Evolutionary conservation across 2,329 filamentous ascomycete genomes (phyloP), one percentile per base, ranked within the genome.

Genomic region (Decorospora gaudefroyi): DNA sequence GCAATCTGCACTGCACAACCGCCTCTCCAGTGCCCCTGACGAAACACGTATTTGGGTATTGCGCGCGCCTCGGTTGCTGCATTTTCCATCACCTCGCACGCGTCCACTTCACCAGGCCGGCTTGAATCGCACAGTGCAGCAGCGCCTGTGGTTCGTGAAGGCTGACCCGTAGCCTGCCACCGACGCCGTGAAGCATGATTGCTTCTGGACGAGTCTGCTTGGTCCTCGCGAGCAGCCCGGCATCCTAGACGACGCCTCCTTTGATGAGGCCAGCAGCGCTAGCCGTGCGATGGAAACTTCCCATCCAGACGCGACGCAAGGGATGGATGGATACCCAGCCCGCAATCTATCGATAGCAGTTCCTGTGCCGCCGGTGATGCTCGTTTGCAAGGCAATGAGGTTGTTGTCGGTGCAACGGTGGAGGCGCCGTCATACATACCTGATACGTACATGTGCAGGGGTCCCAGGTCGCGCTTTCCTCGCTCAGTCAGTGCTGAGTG

Each of bases 1-100:
- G 66, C 65, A 69, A 57, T 63, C 61, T 67, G 64, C 64, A 69
- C 65, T 59, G 60, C 65, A 68, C 56, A 51, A 59, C 59, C 63
- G 57, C 58, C 57, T 56, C 55, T 51, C 51, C 53, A 59, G 45
- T 60, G 57, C 53, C 62, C 64, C 65, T 61, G 59, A 64, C 65
- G 59, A 69, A 67, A 69, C 65, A 65, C 65, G 61, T 59, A 62
- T 65, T 52, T 44, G 50, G 44, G 42, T 49, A 55, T 53, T 38
- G 54, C 50, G 47, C 46, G 47, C 57, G 43, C 43, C 51, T 46
- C 40, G 22, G 34, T 49, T 42, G 38, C 36, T 51, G 43, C 48
- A 42, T 35, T n/a, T n/a, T 50, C 36, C 46, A 38, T 36, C 40
- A 46, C 43, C 32, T 18, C 23, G 41, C 43, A 27, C 41, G 30